Percentiles rank a stretch among this genome's conserved stretches.
These are phyloP conservation scores for Oehlia diaphana DNA, from an alignment of 192 early-diverging fungal genomes.

Conservation along the genomic window DNA sequence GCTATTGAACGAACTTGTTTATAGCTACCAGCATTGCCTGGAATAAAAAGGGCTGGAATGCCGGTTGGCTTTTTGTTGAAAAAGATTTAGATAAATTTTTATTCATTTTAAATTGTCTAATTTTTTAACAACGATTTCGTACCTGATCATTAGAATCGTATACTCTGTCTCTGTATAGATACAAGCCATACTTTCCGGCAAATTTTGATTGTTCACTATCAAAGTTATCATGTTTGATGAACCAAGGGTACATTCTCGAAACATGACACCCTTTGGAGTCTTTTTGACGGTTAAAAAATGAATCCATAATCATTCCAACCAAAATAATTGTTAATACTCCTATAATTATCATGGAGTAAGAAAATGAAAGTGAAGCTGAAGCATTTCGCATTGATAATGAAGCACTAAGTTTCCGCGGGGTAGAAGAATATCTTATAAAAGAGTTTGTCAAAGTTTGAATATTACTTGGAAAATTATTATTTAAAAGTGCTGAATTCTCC, in stretches of 20 bases:
- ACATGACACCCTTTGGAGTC: conserved; percentile 57
- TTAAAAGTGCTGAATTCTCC: not conserved
- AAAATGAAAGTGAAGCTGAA: conserved; percentile 24
- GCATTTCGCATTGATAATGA: conserved; percentile 15
- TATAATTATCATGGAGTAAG: conserved; percentile 18
- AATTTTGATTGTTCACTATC: conserved; percentile 56
- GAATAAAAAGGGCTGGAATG: conserved; percentile 90
- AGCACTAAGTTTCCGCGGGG: not conserved
- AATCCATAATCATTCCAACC: conserved; percentile 48
- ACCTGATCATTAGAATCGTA: conserved; percentile 47
- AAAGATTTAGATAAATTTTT: conserved; percentile 1
- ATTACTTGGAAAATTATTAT: not conserved
- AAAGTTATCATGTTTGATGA: conserved; percentile 49
- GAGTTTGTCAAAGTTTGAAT: not conserved
- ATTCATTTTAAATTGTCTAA: not conserved
- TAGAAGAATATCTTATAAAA: not conserved
- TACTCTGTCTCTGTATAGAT: conserved; percentile 74
- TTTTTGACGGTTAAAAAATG: conserved; percentile 64
- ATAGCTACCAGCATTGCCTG: conserved; percentile 92
- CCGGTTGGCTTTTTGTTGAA: conserved; percentile 52
- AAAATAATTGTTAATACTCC: conserved; percentile 34
- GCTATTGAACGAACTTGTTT: conserved; percentile 88
- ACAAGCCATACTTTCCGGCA: conserved; percentile 74
- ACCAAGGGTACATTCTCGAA: conserved; percentile 56
- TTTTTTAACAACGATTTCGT: conserved; percentile 5